Percentiles rank a stretch among this genome's conserved stretches.
Conservation (phyloP, 495 filamentous ascomycete genomes). For the Penicillium cataractarum region DNA sequence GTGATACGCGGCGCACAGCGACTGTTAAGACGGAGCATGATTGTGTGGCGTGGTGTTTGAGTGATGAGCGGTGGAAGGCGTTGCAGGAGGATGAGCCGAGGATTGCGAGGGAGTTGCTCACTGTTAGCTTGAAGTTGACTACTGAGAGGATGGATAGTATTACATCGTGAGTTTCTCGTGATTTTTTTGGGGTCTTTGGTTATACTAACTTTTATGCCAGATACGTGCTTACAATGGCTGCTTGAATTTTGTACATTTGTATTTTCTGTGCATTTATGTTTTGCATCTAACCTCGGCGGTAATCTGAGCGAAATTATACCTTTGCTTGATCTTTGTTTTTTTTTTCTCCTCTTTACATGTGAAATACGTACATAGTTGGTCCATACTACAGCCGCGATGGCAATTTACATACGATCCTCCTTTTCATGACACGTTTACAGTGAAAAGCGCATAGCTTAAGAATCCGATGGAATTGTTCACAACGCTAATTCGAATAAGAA, state of each 20-base stretch:
- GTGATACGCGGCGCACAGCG: slow-evolving; percentile 81
- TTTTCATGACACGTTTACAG: not conserved
- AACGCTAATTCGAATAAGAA: not conserved
- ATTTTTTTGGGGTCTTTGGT: not conserved
- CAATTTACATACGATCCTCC: not conserved
- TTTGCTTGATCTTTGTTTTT: not conserved
- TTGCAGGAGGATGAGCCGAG: slow-evolving; percentile 71
- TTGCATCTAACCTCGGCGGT: slow-evolving; percentile 1
- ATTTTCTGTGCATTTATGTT: not conserved
- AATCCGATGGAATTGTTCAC: not conserved
- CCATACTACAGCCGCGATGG: not conserved
- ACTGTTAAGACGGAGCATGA: slow-evolving; percentile 83
- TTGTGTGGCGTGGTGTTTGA: slow-evolving; percentile 81
- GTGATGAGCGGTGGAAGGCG: slow-evolving; percentile 65
- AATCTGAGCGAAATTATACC: slow-evolving; percentile 9
- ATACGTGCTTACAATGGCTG: slow-evolving; percentile 44
- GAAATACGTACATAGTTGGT: not conserved
- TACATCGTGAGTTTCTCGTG: slow-evolving; percentile 61
- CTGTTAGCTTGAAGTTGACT: slow-evolving; percentile 82
- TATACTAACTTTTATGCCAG: slow-evolving; percentile 22
- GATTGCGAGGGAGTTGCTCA: slow-evolving; percentile 81
- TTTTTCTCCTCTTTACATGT: not conserved
- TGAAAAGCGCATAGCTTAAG: not conserved
- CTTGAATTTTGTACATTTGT: slow-evolving; percentile 22
- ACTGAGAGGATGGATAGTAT: slow-evolving; percentile 90